Evolutionary conservation across 1,139 yeast genomes (phyloP).

Genomic region (Pichia sp.): DNA sequence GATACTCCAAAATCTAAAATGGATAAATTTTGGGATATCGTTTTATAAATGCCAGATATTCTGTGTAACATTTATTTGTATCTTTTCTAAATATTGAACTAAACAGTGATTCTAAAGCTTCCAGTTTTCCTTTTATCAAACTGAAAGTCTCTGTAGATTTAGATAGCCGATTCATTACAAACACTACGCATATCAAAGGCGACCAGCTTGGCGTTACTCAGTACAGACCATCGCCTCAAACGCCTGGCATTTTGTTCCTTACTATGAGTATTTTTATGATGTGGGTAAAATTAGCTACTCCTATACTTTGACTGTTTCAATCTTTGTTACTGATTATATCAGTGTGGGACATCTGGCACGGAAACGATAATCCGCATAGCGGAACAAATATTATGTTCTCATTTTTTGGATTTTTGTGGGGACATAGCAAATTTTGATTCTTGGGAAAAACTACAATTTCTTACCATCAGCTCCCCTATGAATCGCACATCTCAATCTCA

Average conservation of each 20-base stretch:
- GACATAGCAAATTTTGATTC: constrained; percentile 95
- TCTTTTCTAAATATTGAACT: constrained; percentile 19
- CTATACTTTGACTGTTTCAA: too few species aligned
- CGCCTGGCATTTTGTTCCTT: constrained; percentile 61
- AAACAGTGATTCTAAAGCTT: neutral
- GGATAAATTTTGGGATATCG: constrained; percentile 20
- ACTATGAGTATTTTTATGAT: constrained; percentile 39
- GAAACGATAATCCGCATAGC: too few species aligned
- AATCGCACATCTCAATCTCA: constrained; percentile 58
- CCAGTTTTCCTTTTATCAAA: too few species aligned
- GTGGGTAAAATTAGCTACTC: constrained; percentile 28
- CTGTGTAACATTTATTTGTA: constrained; percentile 44
- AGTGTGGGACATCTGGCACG: too few species aligned
- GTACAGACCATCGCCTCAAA: constrained; percentile 56
- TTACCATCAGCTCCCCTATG: constrained; percentile 46
- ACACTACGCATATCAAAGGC: too few species aligned
- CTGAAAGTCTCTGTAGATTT: too few species aligned
- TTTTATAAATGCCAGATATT: constrained; percentile 33
- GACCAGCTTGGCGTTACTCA: too few species aligned
- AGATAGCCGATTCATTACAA: too few species aligned
- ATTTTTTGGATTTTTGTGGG: constrained; percentile 32
- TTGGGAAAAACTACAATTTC: constrained; percentile 58
- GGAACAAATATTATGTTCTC: too few species aligned
- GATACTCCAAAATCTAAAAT: constrained; percentile 13
- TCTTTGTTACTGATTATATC: too few species aligned